Percentiles rank a stretch among this genome's conserved stretches.
Conservation (phyloP, 345 rosid species). For the Eucalyptus urophylla region DNA sequence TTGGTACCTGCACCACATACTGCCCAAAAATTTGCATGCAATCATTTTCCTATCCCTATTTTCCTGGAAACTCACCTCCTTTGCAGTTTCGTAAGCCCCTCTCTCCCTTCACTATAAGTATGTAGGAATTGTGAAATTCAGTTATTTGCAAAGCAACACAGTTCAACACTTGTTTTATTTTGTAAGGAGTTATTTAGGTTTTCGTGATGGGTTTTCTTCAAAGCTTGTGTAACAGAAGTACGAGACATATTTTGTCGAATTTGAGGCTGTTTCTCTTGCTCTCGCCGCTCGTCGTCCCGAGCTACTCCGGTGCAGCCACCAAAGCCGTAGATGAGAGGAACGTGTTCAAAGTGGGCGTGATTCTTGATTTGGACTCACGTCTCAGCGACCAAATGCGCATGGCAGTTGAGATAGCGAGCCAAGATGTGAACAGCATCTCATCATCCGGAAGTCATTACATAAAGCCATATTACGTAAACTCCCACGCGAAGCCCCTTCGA, state of each 20-base stretch:
- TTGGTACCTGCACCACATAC: background rate
- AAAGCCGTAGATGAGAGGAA: background rate
- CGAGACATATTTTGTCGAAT: background rate
- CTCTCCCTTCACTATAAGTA: background rate
- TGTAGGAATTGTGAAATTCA: background rate
- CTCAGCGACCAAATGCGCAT: conserved; percentile 14
- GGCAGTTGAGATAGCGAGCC: conserved; percentile 24
- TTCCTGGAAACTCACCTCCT: background rate
- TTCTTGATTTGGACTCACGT: background rate
- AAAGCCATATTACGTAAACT: conserved; percentile 8
- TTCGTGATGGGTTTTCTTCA: background rate
- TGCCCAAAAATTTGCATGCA: background rate
- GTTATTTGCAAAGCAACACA: background rate
- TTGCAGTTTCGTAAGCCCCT: background rate
- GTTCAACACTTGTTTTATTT: background rate
- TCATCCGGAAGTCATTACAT: conserved; percentile 1
- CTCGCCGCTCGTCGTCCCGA: background rate
- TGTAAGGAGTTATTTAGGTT: background rate
- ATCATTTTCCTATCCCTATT: background rate
- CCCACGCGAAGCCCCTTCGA: conserved; percentile 4
- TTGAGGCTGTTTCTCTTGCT: background rate
- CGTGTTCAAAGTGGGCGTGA: conserved; percentile 19
- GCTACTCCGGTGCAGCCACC: background rate
- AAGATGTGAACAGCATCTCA: conserved; percentile 14
- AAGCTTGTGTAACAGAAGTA: background rate